Evolutionary conservation across 805 yeast genomes (phyloP), one percentile per base, ranked within the genome.

Genomic region (Wickerhamomyces bovis): DNA sequence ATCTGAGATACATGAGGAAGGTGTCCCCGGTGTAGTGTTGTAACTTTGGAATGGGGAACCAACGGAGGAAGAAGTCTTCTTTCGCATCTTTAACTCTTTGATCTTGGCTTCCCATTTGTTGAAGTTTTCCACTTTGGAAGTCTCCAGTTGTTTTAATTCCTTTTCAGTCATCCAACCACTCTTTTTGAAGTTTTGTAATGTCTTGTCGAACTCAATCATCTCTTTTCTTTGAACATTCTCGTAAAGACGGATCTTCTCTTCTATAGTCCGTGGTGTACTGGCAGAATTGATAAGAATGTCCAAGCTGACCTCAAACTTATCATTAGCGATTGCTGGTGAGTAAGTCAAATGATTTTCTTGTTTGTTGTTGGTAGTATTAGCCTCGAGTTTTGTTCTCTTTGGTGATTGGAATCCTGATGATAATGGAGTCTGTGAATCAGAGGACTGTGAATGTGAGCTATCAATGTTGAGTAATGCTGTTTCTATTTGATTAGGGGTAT

Each of bases 101-200:
- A 58, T 48, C 42, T 57, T 58, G 2, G 28, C 25, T 8, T 56
- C 60, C 62, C 62, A 58, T n/a, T 53, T 50, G 6, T 45, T 45
- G 49, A 54, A 55, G 36, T 58, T 57, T 33, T 53, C 55, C 13
- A 40, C 44, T 20, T 53, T 52, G 11, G 60, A 52, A 9, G 36
- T 42, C 31, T 55, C 54, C 8, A 58, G 25, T 25, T 50, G 48
- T 9, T n/a, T 12, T 1, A 55, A 18, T 42, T 58, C 61, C 18
- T 38, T 44, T 16, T 49, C 49, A 23, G 54, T 56, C 56, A 57
- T 48, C 62, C 62, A 58, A 5, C 62, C 62, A 45, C 61, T 47
- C n/a, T 46, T 44, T 41, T 48, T 48, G 13, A 58, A 38, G 33
- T 51, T 46, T 19, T 45, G 31, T 18, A 53, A 35, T 1, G 56